Evolutionary conservation across 805 yeast species (phyloP).

Genomic region (Starmerella sirachaensis): DNA sequence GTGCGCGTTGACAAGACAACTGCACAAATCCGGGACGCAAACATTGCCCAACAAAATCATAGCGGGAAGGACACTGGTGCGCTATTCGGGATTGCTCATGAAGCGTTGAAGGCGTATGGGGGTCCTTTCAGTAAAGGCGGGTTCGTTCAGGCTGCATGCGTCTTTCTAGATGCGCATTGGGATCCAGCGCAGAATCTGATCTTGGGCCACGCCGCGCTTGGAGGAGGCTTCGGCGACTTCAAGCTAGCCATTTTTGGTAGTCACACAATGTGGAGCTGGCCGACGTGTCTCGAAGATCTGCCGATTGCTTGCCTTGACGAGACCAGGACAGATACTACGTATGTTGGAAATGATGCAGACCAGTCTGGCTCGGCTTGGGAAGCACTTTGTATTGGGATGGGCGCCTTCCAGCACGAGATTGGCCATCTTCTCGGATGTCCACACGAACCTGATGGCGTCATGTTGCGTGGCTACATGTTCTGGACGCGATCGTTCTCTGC

Average conservation of each 20-base stretch:
- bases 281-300: slow-evolving; percentile 63
- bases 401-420: slow-evolving; percentile 92
- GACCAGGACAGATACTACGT: slow-evolving; percentile 46
- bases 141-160: slow-evolving; percentile 69
- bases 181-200: slow-evolving; percentile 48
- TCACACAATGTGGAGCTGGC: slow-evolving; percentile 88
- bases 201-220: slow-evolving; percentile 83
- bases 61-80: slow-evolving; percentile 65
- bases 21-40: slow-evolving; percentile 60
- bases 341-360: slow-evolving; percentile 83
- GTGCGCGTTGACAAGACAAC: slow-evolving; percentile 54
- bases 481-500: slow-evolving; percentile 75
- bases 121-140: slow-evolving; percentile 38
- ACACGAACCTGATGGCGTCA: slow-evolving; percentile 79
- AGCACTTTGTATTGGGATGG: slow-evolving; percentile 69
- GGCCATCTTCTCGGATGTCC: slow-evolving; percentile 90
- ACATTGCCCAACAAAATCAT: slow-evolving; percentile 76
- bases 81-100: slow-evolving; percentile 64
- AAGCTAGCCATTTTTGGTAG: slow-evolving; percentile 87
- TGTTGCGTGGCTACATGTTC: slow-evolving; percentile 74
- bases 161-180: slow-evolving; percentile 78
- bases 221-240: slow-evolving; percentile 66
- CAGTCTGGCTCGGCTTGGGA: slow-evolving; percentile 88
- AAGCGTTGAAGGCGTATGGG: slow-evolving; percentile 49
- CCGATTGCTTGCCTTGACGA: slow-evolving; percentile 58